These are phyloP conservation scores for Teunomyces lycoperdinae DNA, from an alignment of 805 yeast species.

Conservation along the genomic window DNA sequence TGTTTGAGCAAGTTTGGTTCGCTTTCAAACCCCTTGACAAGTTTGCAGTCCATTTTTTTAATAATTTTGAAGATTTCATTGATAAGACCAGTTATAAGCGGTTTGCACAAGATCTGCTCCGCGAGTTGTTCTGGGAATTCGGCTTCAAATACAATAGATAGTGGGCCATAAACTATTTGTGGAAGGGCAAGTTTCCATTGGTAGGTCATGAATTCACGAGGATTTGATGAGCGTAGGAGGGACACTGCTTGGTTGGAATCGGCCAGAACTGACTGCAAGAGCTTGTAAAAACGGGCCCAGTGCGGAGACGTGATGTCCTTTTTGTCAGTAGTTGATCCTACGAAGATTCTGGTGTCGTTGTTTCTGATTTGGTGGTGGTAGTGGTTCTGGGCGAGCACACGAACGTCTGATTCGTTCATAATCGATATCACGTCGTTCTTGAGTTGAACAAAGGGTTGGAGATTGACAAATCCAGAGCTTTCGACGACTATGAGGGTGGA, in stretches of 20 bases:
- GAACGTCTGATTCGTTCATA: slow-evolving; percentile 60
- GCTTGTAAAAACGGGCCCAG: slow-evolving; percentile 24
- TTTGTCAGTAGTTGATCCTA: slow-evolving; percentile 28
- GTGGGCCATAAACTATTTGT: slow-evolving; percentile 71
- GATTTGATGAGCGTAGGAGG: slow-evolving; percentile 48
- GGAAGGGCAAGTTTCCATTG: slow-evolving; percentile 89
- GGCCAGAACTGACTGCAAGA: slow-evolving; percentile 33
- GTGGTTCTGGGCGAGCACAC: slow-evolving; percentile 26
- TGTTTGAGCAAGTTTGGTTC: slow-evolving; percentile 56
- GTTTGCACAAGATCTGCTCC: slow-evolving; percentile 76
- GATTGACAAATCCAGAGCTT: slow-evolving; percentile 66
- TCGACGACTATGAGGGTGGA: slow-evolving; percentile 61
- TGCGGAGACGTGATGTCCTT: slow-evolving; percentile 11
- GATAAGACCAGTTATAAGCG: slow-evolving; percentile 76
- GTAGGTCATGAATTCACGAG: slow-evolving; percentile 60
- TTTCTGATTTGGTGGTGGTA: slow-evolving; percentile 35
- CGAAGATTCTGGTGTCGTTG: slow-evolving; percentile 42
- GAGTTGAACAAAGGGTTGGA: slow-evolving; percentile 65
- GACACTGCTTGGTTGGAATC: slow-evolving; percentile 37
- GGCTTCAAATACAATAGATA: slow-evolving; percentile 70
- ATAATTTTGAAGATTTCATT: slow-evolving; percentile 71
- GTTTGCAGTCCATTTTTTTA: slow-evolving; percentile 72
- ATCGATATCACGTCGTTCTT: slow-evolving; percentile 47
- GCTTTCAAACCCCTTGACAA: slow-evolving; percentile 66
- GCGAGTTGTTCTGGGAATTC: slow-evolving; percentile 58